Base-by-base conservation (phyloP, 1,284 basidiomycete species). In the Fomitopsis palustris region DNA sequence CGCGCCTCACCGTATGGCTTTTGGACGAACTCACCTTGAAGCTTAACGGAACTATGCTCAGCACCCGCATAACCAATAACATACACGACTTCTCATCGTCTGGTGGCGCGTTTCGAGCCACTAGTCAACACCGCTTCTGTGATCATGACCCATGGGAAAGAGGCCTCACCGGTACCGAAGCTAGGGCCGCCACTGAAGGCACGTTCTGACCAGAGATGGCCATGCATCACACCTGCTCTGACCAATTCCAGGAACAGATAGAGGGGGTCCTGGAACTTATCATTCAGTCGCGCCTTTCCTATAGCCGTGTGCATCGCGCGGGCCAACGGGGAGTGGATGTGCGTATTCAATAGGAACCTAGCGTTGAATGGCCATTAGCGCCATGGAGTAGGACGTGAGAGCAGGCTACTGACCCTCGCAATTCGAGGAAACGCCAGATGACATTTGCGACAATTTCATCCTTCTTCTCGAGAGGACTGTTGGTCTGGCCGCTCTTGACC, bases 361-460 rank as follows among this genome's bases (percentile, higher is more conserved):
- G 21, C 31, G 31, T 33, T 23, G 33, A 52, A 35, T 52, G 17
- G n/a, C 23, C 21, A 19, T 52, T 52, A 52, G 49, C 49, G 49
- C 49, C 33, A 52, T 23, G 10, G 45, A 55, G 16, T 43, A 35
- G 54, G 33, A 39, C 54, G 56, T 61, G 60, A 61, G 43, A 49
- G 29, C 42, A 61, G 61, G 39, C 54, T 55, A 69, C 76, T 41
- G 55, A 95, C 90, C 95, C 95, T 75, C 96, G 82, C 57, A 99
- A 78, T 74, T 98, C 96, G 59, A 99, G 83, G 84, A 99, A 97
- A 51, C 96, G 86, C 96, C 96, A 98, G 63, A 99, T 92, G 33
- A 96, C 93, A 72, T 99, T 99, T 8, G 96, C 96, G 1, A 99
- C 96, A 0, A 97, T 83, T 74, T 99, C 97, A 70, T 99, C 96